Evolutionary conservation across 768 basidiomycete genomes (phyloP).

Genomic region (Kwoniella bestiolae): DNA sequence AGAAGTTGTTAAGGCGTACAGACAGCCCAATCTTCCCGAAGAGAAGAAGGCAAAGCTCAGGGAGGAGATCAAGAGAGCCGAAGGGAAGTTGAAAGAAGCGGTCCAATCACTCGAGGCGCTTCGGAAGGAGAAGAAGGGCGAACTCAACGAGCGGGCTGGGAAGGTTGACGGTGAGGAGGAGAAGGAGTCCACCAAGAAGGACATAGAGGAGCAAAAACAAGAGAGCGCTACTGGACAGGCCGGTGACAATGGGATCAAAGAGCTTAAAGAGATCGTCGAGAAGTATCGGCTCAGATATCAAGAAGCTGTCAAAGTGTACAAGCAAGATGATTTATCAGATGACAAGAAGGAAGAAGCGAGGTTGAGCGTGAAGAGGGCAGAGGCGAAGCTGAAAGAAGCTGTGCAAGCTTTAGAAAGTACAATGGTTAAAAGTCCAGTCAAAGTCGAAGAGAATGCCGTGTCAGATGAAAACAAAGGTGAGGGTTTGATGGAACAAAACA

Average conservation of each 20-base stretch:
- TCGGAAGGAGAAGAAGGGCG: not conserved
- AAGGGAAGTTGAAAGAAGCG: not conserved
- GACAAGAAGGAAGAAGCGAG: not conserved
- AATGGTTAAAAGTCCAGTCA: not conserved
- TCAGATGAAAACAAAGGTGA: too few relatives aligned
- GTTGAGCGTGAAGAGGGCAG: not conserved
- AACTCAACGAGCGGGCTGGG: not conserved
- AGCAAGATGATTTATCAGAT: not conserved
- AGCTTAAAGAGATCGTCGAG: not conserved
- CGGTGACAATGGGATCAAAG: not conserved
- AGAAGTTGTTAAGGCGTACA: not conserved
- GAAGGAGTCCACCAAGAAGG: not conserved
- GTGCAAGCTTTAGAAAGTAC: not conserved
- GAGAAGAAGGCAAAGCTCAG: not conserved
- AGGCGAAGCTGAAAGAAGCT: not conserved
- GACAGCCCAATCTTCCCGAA: not conserved
- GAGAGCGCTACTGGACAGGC: not conserved
- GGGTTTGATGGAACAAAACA: too few relatives aligned
- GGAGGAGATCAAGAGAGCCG: not conserved
- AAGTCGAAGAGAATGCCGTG: not conserved
- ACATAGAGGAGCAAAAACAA: not conserved
- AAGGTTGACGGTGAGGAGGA: not conserved
- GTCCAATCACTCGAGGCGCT: not conserved
- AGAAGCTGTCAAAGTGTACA: not conserved
- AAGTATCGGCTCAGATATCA: not conserved